These are phyloP conservation scores for Diacronema lutheri DNA, from an alignment of 78 protist genomes.

Conservation along the genomic window DNA sequence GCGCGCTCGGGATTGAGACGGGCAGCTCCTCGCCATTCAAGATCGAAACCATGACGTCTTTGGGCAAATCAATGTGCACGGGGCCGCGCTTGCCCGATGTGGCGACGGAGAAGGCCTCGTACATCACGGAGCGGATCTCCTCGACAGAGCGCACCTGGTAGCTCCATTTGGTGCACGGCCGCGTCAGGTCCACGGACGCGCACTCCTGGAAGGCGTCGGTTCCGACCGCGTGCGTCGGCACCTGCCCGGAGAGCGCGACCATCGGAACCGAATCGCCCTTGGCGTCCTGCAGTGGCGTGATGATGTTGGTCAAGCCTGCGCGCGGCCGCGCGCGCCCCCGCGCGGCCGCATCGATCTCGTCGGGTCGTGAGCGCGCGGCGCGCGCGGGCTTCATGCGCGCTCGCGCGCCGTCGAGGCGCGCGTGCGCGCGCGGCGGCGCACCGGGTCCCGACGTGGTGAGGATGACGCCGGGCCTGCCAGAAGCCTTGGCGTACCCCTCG, in stretches of 20 bases:
- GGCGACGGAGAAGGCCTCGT: conserved; percentile 64
- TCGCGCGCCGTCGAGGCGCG: too few relatives aligned
- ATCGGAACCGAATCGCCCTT: conserved; percentile 52
- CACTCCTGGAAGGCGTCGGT: conserved; percentile 60
- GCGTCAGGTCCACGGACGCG: conserved; percentile 45
- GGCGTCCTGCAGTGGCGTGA: conserved; percentile 71
- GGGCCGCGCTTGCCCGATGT: conserved; percentile 60
- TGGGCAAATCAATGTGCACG: conserved; percentile 65
- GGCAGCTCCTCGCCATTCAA: conserved; percentile 3
- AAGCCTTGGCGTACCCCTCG: conserved; percentile 25
- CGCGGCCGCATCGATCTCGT: too few relatives aligned
- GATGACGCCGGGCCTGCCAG: conserved; percentile 49
- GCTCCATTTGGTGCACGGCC: conserved; percentile 64
- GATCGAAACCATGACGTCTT: conserved; percentile 31
- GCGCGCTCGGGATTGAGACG: background rate
- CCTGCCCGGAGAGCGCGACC: conserved; percentile 44
- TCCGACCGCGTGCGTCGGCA: conserved; percentile 43
- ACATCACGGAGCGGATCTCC: conserved; percentile 59
- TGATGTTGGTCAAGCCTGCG: conserved; percentile 50
- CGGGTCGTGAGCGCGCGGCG: too few relatives aligned
- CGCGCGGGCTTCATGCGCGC: too few relatives aligned
- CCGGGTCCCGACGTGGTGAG: conserved; percentile 73
- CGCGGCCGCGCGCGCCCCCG: too few relatives aligned
- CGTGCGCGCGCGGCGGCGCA: conserved; percentile 9
- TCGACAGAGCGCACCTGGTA: conserved; percentile 33